phyloP scores from a whole-genome alignment of 768 basidiomycete species.

The Filobasidium floriforme region DNA sequence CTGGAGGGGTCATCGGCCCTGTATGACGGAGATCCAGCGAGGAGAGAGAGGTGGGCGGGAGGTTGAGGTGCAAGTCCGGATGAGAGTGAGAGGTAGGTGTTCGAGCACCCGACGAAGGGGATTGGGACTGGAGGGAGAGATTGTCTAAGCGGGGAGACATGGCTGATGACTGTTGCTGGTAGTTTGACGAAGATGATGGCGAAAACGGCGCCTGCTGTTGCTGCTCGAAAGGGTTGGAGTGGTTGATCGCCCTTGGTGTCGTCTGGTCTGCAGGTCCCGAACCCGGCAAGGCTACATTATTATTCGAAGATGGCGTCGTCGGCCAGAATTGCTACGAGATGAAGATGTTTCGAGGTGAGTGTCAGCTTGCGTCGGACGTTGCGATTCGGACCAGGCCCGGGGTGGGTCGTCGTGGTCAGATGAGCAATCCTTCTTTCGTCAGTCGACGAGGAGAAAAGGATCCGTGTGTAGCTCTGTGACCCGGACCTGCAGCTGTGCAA shows the following conservation, averaged over 20 bases:
- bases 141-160: constrained; percentile 27
- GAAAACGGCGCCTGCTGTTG: constrained; percentile 11
- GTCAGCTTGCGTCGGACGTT: not conserved
- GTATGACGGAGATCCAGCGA: not conserved
- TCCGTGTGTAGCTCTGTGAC: not conserved
- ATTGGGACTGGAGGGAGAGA: constrained; percentile 18
- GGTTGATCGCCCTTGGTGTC: constrained; percentile 34
- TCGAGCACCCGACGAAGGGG: constrained; percentile 29
- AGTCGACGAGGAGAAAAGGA: not conserved
- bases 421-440: too few species aligned
- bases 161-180: constrained; percentile 20
- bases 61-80: constrained; percentile 18
- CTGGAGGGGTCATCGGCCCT: constrained; percentile 28
- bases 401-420: too few species aligned
- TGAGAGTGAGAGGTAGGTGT: constrained; percentile 34
- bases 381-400: not conserved
- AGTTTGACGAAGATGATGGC: constrained; percentile 4
- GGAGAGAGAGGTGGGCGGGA: constrained; percentile 1
- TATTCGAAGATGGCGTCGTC: constrained; percentile 30
- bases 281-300: constrained; percentile 31
- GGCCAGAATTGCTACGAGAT: constrained; percentile 21
- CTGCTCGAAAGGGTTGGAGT: constrained; percentile 37
- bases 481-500: not conserved
- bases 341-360: not conserved
- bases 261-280: constrained; percentile 40